phyloP scores from a whole-genome alignment of 768 basidiomycete species.

The Strobilomyces echinocephalus region DNA sequence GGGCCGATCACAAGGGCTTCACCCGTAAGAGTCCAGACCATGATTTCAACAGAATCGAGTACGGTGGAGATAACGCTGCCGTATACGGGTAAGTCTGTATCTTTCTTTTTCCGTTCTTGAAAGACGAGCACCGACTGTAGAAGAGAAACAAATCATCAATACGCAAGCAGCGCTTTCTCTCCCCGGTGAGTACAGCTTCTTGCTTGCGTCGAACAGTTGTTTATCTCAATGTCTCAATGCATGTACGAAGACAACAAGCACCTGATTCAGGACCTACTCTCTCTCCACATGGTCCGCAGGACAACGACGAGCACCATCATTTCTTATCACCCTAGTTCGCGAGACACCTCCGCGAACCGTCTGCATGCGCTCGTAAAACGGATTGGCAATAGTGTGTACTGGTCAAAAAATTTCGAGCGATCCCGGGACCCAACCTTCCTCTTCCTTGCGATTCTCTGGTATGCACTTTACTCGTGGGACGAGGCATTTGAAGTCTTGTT shows the following conservation, averaged over 20 bases:
- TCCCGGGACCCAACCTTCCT: slow-evolving; percentile 32
- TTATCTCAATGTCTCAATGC: background rate
- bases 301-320: slow-evolving; percentile 32
- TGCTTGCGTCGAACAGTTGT: background rate
- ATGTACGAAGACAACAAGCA: slow-evolving; percentile 13
- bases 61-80: background rate
- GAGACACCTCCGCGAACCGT: slow-evolving; percentile 23
- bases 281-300: slow-evolving; percentile 37
- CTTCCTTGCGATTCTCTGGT: slow-evolving; percentile 47
- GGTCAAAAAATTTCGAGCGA: slow-evolving; percentile 28
- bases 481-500: slow-evolving; percentile 51
- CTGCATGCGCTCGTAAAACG: slow-evolving; percentile 25
- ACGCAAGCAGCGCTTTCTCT: slow-evolving; percentile 30
- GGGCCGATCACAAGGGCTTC: slow-evolving; percentile 17
- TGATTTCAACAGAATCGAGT: background rate
- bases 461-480: slow-evolving; percentile 59
- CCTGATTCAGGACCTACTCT: slow-evolving; percentile 32
- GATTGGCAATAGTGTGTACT: slow-evolving; percentile 33
- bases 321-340: slow-evolving; percentile 26
- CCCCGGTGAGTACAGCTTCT: slow-evolving; percentile 6
- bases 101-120: background rate
- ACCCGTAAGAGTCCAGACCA: slow-evolving; percentile 16
- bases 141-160: slow-evolving; percentile 23
- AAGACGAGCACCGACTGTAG: slow-evolving; percentile 2
- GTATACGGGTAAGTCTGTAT: slow-evolving; percentile 9